These are phyloP conservation scores for Gossypium raimondii DNA, from an alignment of 345 rosid genomes.

Conservation along the genomic window DNA sequence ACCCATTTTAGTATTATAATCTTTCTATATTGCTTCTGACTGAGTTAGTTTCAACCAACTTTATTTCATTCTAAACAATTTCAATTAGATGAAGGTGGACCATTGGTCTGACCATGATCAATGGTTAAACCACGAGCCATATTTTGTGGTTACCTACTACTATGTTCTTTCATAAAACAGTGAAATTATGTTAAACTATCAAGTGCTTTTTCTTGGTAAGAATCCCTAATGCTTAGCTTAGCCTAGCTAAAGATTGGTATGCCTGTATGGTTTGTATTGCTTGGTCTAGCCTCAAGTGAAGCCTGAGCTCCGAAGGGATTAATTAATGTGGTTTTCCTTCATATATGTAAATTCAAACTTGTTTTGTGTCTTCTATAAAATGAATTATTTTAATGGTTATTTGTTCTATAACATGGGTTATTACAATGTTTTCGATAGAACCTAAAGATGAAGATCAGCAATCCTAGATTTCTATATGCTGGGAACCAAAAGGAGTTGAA, in stretches of 20 bases:
- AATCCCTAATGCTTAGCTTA: neutral
- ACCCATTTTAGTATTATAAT: conserved; percentile 9
- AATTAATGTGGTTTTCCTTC: neutral
- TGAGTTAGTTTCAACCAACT: neutral
- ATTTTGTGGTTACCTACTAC: neutral
- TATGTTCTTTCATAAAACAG: neutral
- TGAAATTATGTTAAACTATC: neutral
- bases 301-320: neutral
- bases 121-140: neutral
- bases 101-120: neutral
- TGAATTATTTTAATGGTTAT: neutral
- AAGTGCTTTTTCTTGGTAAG: neutral
- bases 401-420: neutral
- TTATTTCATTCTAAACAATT: neutral
- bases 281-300: neutral
- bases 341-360: conserved; percentile 10
- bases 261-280: neutral
- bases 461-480: conserved; percentile 67
- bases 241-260: neutral
- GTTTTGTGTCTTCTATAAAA: neutral
- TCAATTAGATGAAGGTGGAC: neutral
- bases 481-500: conserved; percentile 51
- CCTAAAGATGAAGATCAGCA: conserved; percentile 86
- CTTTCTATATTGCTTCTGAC: neutral
- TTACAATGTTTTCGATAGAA: conserved; percentile 49